Evolutionary conservation across 257 asterid genomes (phyloP).

Genomic region (Nicotiana obtusifolia): DNA sequence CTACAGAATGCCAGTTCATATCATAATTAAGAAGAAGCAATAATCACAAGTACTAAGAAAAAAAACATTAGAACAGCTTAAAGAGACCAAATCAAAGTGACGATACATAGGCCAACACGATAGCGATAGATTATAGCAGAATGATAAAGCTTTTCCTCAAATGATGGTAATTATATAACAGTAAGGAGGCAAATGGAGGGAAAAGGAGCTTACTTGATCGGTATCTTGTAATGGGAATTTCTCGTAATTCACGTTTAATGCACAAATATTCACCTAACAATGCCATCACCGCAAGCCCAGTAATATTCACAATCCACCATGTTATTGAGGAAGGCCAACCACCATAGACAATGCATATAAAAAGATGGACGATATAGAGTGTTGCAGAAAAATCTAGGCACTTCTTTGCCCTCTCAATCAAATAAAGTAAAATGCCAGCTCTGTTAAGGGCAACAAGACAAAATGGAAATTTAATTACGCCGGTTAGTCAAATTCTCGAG

Average conservation of each 20-base stretch:
- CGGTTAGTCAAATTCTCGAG: slow-evolving; percentile 11
- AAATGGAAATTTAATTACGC: slow-evolving; percentile 5
- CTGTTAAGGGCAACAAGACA: slow-evolving; percentile 35
- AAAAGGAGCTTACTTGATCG: slow-evolving; percentile 59
- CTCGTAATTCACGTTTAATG: slow-evolving; percentile 64
- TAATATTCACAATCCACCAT: slow-evolving; percentile 88
- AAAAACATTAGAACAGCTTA: not conserved
- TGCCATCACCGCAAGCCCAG: slow-evolving; percentile 76
- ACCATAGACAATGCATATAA: slow-evolving; percentile 73
- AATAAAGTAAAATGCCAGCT: slow-evolving; percentile 59
- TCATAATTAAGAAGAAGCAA: not conserved
- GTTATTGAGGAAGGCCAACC: slow-evolving; percentile 92
- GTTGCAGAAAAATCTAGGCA: slow-evolving; percentile 93
- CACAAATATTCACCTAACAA: slow-evolving; percentile 81
- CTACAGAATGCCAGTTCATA: not conserved
- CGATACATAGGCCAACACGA: not conserved
- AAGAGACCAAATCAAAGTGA: not conserved
- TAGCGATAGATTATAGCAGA: not conserved
- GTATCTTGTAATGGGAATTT: slow-evolving; percentile 65
- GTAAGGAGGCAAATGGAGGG: not conserved
- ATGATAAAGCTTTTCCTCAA: not conserved
- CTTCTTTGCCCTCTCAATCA: slow-evolving; percentile 91
- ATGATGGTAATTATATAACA: not conserved
- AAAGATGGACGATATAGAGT: slow-evolving; percentile 65
- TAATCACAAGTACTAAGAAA: not conserved